Base-by-base conservation (phyloP, 305 asterid genomes). In the Nicotiana rustica region DNA sequence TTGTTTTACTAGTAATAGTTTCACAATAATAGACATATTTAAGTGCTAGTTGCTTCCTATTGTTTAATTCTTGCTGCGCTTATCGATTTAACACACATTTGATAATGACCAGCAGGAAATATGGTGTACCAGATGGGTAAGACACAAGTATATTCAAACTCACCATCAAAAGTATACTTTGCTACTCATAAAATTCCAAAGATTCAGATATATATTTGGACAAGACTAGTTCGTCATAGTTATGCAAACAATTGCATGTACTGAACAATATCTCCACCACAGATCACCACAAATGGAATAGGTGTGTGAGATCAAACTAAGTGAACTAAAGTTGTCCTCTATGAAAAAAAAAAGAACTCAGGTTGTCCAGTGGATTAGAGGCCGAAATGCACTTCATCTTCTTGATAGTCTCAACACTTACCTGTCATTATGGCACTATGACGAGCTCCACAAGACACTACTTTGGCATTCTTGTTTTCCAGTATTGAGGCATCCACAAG, bases 401-500 rank as follows among this genome's bases (percentile, higher is more conserved):
- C 59, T 56, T 19, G 61, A 52, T 18, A n/a, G 38, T 17, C 68
- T 68, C 10, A 79, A 56, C 57, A 1, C 73, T 41, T 84, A 92
- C 94, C 96, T 84, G 96, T 89, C 59, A 90, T 79, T 67, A 92
- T 85, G 66, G 89, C 91, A 79, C 86, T 89, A 73, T 92, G 96
- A 52, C 96, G 92, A 84, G 96, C 94, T 86, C 96, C 96, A 76
- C 90, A 86, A 2, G 94, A 88, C 33, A 86, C 90, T 64, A 80
- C 69, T 84, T 83, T 91, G 75, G 90, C 92, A 73, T 88, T 88
- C 89, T 90, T 88, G 18, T 82, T 86, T 86, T 89, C 93, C 86
- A 92, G 80, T 57, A 88, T 82, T 62, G 93, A 65, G 79, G 92
- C 89, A 83, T 89, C 91, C 78, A 92, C 56, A 36, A 88, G 86